Conservation (phyloP, 192 early-diverging fungal species). For the Cetraspora pellucida region DNA sequence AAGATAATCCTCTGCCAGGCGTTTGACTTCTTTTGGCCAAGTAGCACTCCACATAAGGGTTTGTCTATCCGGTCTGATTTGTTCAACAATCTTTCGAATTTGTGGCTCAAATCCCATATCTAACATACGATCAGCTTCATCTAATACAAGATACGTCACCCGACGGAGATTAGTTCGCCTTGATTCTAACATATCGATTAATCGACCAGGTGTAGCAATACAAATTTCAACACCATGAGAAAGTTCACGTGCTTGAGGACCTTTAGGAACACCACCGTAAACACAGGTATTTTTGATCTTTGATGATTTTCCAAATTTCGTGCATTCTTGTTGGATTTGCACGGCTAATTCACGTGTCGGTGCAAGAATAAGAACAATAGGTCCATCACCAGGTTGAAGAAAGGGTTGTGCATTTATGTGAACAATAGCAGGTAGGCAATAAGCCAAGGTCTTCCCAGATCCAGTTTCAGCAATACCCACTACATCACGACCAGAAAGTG, state of each 20-base stretch:
- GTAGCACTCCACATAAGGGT: slow-evolving; percentile 99
- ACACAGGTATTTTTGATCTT: slow-evolving; percentile 92
- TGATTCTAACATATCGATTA: slow-evolving; percentile 94
- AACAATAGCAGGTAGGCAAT: slow-evolving; percentile 92
- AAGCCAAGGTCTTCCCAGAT: slow-evolving; percentile 95
- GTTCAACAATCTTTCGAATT: slow-evolving; percentile 96
- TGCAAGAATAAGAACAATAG: slow-evolving; percentile 93
- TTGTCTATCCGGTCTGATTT: slow-evolving; percentile 96
- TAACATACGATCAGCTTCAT: slow-evolving; percentile 99
- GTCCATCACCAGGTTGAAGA: slow-evolving; percentile 91
- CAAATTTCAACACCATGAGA: slow-evolving; percentile 88
- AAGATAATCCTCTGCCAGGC: slow-evolving; percentile 88
- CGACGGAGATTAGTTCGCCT: slow-evolving; percentile 88
- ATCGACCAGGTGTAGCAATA: slow-evolving; percentile 96
- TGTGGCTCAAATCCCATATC: slow-evolving; percentile 99
- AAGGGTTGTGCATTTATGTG: slow-evolving; percentile 98
- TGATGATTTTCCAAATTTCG: slow-evolving; percentile 87
- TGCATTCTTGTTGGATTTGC: slow-evolving; percentile 94
- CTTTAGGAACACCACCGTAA: slow-evolving; percentile 93
- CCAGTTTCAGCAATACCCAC: slow-evolving; percentile 89
- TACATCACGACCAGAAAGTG: slow-evolving; percentile 90
- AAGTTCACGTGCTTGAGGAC: slow-evolving; percentile 88
- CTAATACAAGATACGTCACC: slow-evolving; percentile 96
- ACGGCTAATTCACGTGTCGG: slow-evolving; percentile 97
- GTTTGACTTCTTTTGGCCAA: slow-evolving; percentile 96